These are phyloP conservation scores for Bretschneidera sinensis DNA, from an alignment of 345 rosid genomes.

Conservation along the genomic window DNA sequence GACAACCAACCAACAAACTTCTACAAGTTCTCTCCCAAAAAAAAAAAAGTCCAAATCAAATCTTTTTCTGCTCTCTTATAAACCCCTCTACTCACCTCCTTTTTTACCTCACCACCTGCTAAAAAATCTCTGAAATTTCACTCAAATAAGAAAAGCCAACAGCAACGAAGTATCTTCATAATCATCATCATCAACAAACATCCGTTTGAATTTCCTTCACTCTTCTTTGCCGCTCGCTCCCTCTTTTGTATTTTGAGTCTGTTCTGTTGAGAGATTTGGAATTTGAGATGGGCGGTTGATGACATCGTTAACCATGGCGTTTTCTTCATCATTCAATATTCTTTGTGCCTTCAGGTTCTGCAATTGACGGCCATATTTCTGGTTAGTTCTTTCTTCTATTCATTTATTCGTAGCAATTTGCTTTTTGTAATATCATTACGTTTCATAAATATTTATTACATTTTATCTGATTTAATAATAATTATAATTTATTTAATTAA, in stretches of 20 bases:
- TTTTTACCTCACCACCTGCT: not conserved
- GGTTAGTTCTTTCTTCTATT: too few relatives aligned
- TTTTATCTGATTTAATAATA: too few relatives aligned
- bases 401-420: too few relatives aligned
- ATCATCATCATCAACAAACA: not conserved
- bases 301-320: too few relatives aligned
- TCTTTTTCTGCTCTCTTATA: constrained; percentile 26
- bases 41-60: not conserved
- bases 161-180: too few relatives aligned
- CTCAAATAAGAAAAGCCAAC: not conserved
- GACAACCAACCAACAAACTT: constrained; percentile 30
- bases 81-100: constrained; percentile 15
- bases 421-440: too few relatives aligned
- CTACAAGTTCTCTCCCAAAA: constrained; percentile 17
- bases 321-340: too few relatives aligned
- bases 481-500: too few relatives aligned
- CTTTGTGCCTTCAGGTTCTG: too few relatives aligned
- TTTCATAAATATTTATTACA: too few relatives aligned
- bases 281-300: constrained; percentile 29
- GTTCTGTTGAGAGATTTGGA: not conserved
- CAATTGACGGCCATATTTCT: too few relatives aligned
- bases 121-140: not conserved
- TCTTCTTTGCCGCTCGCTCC: constrained; percentile 27
- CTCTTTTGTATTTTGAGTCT: constrained; percentile 8
- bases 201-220: constrained; percentile 5